These are phyloP conservation scores for Aspergillus fumigatus DNA, from an alignment of 2,329 filamentous ascomycete species.

Conservation along the genomic window DNA sequence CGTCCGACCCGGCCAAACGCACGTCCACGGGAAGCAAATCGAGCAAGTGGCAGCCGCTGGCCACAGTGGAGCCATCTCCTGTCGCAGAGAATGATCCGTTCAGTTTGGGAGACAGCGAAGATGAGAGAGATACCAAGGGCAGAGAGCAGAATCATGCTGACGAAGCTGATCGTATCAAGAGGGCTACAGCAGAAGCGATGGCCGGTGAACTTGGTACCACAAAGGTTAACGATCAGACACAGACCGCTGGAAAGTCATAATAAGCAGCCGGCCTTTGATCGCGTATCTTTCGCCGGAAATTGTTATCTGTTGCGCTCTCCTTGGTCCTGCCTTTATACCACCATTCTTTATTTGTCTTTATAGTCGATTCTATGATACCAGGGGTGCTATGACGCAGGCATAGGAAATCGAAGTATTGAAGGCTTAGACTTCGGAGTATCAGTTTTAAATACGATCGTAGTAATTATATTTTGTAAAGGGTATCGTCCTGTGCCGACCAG, in stretches of 20 bases:
- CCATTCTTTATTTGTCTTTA: slow-evolving; percentile 7
- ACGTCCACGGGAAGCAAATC: slow-evolving; percentile 54
- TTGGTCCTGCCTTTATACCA: not conserved
- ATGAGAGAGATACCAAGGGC: slow-evolving; percentile 75
- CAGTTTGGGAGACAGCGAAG: slow-evolving; percentile 90
- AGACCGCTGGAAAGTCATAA: slow-evolving; percentile 25
- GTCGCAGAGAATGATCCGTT: slow-evolving; percentile 92
- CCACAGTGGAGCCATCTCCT: slow-evolving; percentile 76
- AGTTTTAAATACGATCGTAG: not conserved
- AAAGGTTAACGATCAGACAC: slow-evolving; percentile 22
- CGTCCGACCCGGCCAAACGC: slow-evolving; percentile 55
- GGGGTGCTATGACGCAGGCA: slow-evolving; percentile 9
- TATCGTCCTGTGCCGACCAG: slow-evolving; percentile 9
- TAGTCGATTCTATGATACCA: slow-evolving; percentile 20
- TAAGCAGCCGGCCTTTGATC: not conserved
- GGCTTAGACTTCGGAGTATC: not conserved
- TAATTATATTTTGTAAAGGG: slow-evolving; percentile 1
- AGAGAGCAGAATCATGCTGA: slow-evolving; percentile 53
- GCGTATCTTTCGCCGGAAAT: not conserved
- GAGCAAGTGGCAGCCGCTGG: slow-evolving; percentile 97
- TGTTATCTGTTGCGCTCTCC: not conserved
- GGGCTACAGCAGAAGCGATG: slow-evolving; percentile 53
- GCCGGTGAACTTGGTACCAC: slow-evolving; percentile 34
- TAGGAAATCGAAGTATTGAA: slow-evolving; percentile 1
- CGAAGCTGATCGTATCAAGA: slow-evolving; percentile 58